Conservation (phyloP, 1,284 basidiomycete genomes). For the Golubevia sp. region DNA sequence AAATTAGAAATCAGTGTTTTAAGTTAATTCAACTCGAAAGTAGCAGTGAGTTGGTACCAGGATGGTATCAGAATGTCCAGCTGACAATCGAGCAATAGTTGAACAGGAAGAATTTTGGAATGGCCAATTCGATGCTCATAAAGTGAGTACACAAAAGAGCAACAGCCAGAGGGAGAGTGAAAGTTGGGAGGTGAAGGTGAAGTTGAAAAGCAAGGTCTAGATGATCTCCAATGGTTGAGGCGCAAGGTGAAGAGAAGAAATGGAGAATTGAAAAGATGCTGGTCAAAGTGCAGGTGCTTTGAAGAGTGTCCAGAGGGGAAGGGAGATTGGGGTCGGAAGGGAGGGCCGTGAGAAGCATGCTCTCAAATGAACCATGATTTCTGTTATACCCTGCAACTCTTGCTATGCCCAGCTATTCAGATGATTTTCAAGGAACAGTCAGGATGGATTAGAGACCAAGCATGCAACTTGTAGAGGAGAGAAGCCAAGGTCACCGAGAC, state of each 20-base stretch:
- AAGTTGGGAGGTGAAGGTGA: background rate
- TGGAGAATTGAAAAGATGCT: too few species aligned
- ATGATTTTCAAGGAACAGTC: too few species aligned
- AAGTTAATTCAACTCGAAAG: background rate
- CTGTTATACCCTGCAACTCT: too few species aligned
- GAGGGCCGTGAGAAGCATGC: too few species aligned
- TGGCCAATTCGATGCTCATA: slow-evolving; percentile 13
- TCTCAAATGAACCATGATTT: too few species aligned
- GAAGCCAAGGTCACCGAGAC: too few species aligned
- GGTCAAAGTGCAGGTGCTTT: background rate
- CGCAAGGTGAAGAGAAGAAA: too few species aligned
- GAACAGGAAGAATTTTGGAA: slow-evolving; percentile 18
- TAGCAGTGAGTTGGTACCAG: background rate
- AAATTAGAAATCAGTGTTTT: too few species aligned
- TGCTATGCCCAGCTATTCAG: too few species aligned
- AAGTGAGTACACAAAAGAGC: background rate
- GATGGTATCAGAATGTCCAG: slow-evolving; percentile 17
- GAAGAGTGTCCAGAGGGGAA: background rate
- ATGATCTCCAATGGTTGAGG: background rate
- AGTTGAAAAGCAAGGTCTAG: too few species aligned
- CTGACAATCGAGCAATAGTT: slow-evolving; percentile 8
- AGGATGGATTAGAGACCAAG: too few species aligned
- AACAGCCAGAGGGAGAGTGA: background rate
- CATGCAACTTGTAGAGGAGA: too few species aligned
- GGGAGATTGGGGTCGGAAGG: background rate